These are phyloP conservation scores for Mariannaea sp. DNA, from an alignment of 2,329 filamentous ascomycete genomes.

Conservation along the genomic window DNA sequence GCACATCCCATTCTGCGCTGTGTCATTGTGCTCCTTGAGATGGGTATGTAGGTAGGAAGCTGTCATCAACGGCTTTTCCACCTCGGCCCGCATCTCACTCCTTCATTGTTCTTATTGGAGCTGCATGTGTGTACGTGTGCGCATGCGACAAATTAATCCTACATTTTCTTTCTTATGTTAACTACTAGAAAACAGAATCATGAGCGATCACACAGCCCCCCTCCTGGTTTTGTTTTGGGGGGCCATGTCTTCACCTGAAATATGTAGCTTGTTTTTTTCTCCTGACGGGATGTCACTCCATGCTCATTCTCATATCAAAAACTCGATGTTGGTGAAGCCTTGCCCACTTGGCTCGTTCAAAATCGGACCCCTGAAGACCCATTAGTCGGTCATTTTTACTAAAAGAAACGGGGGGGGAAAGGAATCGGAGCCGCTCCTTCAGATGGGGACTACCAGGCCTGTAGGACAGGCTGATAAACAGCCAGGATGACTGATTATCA, in stretches of 20 bases:
- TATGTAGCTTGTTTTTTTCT: too few relatives aligned
- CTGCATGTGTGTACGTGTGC: background rate
- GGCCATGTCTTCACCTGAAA: slow-evolving; percentile 9
- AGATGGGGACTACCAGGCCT: slow-evolving; percentile 3
- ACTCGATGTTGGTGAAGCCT: background rate
- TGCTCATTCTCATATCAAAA: background rate
- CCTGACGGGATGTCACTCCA: slow-evolving; percentile 5
- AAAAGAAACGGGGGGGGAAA: too few relatives aligned
- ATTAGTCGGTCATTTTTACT: slow-evolving; percentile 3
- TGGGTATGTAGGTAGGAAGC: slow-evolving; percentile 1
- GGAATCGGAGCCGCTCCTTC: slow-evolving; percentile 10
- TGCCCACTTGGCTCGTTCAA: background rate
- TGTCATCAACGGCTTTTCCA: slow-evolving; percentile 26
- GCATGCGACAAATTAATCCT: too few relatives aligned
- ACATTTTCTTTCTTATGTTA: too few relatives aligned
- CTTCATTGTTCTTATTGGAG: background rate
- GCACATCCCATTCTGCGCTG: slow-evolving; percentile 6
- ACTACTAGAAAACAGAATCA: too few relatives aligned
- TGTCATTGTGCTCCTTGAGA: slow-evolving; percentile 16
- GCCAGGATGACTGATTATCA: too few relatives aligned
- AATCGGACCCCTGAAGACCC: slow-evolving; percentile 2
- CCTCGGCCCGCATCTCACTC: slow-evolving; percentile 10
- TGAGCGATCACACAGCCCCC: slow-evolving; percentile 5
- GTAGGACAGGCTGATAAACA: background rate
- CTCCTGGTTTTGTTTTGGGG: slow-evolving; percentile 20